These are phyloP conservation scores for Komagataea norvegica DNA, from an alignment of 1,139 yeast species.

Conservation along the genomic window DNA sequence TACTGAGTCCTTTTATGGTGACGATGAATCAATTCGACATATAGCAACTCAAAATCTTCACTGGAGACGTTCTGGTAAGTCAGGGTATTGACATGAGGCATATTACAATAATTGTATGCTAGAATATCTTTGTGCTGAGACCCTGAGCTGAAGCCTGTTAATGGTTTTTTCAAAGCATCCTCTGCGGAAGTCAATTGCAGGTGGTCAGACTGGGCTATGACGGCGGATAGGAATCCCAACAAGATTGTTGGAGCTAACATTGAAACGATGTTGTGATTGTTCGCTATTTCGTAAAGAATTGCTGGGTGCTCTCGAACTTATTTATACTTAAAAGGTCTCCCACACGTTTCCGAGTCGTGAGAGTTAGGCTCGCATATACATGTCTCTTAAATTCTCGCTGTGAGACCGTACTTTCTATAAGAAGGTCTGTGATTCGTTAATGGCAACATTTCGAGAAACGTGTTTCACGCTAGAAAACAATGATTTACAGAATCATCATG, in stretches of 20 bases:
- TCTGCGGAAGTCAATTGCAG: slow-evolving; percentile 5
- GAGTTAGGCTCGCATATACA: too few species aligned
- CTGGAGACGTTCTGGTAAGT: slow-evolving; percentile 24
- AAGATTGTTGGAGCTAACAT: slow-evolving; percentile 5
- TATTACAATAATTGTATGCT: slow-evolving; percentile 36
- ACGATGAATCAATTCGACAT: slow-evolving; percentile 37
- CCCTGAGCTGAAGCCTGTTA: slow-evolving; percentile 28
- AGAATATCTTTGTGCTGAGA: slow-evolving; percentile 30
- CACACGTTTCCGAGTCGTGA: too few species aligned
- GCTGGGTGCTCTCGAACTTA: too few species aligned
- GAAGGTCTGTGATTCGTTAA: too few species aligned
- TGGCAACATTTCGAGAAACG: too few species aligned
- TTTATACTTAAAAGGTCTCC: too few species aligned
- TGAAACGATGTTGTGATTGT: slow-evolving; percentile 1
- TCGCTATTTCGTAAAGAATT: too few species aligned
- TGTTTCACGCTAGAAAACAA: too few species aligned
- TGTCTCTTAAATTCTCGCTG: too few species aligned
- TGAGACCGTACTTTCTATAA: too few species aligned
- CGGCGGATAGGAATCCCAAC: background rate
- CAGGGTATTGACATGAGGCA: slow-evolving; percentile 36
- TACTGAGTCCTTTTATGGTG: slow-evolving; percentile 40
- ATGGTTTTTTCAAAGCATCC: slow-evolving; percentile 13
- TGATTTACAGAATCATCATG: too few species aligned
- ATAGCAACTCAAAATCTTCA: slow-evolving; percentile 27
- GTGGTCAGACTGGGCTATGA: slow-evolving; percentile 2